Conservation (phyloP, 169 alveolate species). For the Eimeria sp. region DNA sequence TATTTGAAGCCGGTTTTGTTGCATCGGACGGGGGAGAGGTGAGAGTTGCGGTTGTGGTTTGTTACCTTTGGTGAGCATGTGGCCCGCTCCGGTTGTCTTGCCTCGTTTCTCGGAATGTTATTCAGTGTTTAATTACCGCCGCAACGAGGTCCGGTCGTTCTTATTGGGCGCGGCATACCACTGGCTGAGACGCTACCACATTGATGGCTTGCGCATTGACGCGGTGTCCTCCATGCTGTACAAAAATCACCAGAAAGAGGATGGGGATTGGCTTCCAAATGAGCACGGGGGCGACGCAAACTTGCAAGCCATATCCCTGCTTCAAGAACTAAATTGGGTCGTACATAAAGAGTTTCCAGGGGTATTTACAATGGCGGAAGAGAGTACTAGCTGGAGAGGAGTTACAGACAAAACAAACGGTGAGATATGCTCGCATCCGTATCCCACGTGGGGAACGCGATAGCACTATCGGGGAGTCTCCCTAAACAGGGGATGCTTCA, state of each 20-base stretch:
- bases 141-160: conserved; percentile 89
- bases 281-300: conserved; percentile 89
- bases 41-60: not conserved
- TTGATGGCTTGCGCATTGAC: conserved; percentile 89
- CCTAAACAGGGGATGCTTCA: not conserved
- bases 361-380: conserved; percentile 89
- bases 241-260: conserved; percentile 85
- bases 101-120: not conserved
- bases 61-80: not conserved
- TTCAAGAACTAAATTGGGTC: conserved; percentile 89
- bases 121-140: conserved; percentile 87
- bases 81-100: not conserved
- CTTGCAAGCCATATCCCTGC: conserved; percentile 89
- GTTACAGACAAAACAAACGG: conserved; percentile 86
- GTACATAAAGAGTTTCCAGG: conserved; percentile 89
- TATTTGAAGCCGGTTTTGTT: not conserved
- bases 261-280: conserved; percentile 89
- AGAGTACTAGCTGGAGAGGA: conserved; percentile 88
- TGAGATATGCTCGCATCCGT: not conserved
- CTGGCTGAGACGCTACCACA: conserved; percentile 89
- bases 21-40: not conserved
- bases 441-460: not conserved
- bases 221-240: conserved; percentile 89
- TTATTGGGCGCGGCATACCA: conserved; percentile 89
- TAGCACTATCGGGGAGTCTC: not conserved